These are phyloP conservation scores for Irpex sp. DNA, from an alignment of 1,284 basidiomycete species.

Conservation along the genomic window DNA sequence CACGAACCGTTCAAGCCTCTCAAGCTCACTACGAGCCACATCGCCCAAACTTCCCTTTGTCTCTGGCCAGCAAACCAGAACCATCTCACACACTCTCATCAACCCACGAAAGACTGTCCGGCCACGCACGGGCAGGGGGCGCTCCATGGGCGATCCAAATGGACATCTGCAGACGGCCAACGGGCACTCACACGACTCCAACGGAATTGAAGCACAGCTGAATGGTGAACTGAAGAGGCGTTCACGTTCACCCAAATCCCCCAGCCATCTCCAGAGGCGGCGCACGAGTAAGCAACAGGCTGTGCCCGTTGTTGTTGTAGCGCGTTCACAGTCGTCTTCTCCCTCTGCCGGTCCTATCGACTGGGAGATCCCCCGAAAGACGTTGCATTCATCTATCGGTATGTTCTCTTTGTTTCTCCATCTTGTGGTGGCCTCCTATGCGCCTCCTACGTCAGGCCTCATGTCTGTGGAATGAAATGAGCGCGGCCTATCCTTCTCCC, in stretches of 20 bases:
- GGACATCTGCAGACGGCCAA: not conserved
- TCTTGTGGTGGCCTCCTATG: conserved; percentile 5
- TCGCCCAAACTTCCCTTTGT: conserved; percentile 43
- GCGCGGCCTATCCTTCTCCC: not conserved
- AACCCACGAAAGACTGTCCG: conserved; percentile 7
- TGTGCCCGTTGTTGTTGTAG: not conserved
- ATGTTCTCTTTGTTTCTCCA: conserved; percentile 25
- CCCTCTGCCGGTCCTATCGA: conserved; percentile 31
- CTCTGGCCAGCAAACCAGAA: conserved; percentile 14
- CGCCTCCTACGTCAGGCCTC: not conserved
- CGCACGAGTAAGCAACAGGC: not conserved
- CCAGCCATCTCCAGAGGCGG: not conserved
- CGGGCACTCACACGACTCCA: not conserved
- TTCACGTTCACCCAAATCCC: not conserved
- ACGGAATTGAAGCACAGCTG: not conserved
- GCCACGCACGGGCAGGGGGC: conserved; percentile 3
- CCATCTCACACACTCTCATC: conserved; percentile 4
- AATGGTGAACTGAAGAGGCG: not conserved
- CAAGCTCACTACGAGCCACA: conserved; percentile 36
- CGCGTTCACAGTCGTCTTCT: not conserved
- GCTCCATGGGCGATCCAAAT: conserved; percentile 9
- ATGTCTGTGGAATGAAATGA: not conserved
- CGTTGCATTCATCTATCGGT: conserved; percentile 91
- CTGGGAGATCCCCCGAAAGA: conserved; percentile 91
- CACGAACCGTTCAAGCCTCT: conserved; percentile 30